Conservation (phyloP, 306 rosid genomes). For the Medicago ruthenica region DNA sequence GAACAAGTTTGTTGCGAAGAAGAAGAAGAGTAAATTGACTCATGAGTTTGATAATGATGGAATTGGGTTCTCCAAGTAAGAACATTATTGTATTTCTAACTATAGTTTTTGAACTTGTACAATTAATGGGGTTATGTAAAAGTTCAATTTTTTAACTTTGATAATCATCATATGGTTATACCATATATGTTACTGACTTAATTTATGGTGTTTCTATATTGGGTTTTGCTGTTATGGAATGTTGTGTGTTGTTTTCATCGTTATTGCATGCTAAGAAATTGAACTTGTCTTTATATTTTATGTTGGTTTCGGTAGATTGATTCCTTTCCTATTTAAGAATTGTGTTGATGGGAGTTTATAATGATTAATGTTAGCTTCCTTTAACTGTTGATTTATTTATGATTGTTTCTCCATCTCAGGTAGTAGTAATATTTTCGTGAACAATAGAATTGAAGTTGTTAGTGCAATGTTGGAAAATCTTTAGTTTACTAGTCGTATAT, state of each 20-base stretch:
- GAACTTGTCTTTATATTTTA: slow-evolving; percentile 46
- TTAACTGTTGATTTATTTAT: slow-evolving; percentile 34
- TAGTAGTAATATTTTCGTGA: slow-evolving; percentile 4
- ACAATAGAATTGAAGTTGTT: background rate
- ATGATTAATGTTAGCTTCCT: slow-evolving; percentile 13
- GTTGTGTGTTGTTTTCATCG: slow-evolving; percentile 24
- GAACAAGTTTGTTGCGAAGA: slow-evolving; percentile 59
- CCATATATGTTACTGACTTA: background rate
- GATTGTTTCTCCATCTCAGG: slow-evolving; percentile 26
- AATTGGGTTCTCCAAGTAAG: slow-evolving; percentile 55
- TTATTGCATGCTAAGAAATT: slow-evolving; percentile 54
- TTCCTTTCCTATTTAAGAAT: slow-evolving; percentile 22
- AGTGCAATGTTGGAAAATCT: slow-evolving; percentile 8
- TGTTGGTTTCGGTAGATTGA: slow-evolving; percentile 43
- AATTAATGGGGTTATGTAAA: background rate
- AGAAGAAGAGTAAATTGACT: slow-evolving; percentile 53
- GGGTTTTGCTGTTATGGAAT: slow-evolving; percentile 28
- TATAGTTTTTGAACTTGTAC: too few species aligned
- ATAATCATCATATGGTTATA: slow-evolving; percentile 6
- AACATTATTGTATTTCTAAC: slow-evolving; percentile 7
- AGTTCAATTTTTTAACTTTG: slow-evolving; percentile 3
- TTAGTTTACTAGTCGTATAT: slow-evolving; percentile 21
- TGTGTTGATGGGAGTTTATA: slow-evolving; percentile 34
- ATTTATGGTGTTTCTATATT: slow-evolving; percentile 13
- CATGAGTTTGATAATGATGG: slow-evolving; percentile 14